Evolutionary conservation across 2,329 filamentous ascomycete species (phyloP), one percentile per base, ranked within the genome.

Genomic region (Diaporthe caulivora): DNA sequence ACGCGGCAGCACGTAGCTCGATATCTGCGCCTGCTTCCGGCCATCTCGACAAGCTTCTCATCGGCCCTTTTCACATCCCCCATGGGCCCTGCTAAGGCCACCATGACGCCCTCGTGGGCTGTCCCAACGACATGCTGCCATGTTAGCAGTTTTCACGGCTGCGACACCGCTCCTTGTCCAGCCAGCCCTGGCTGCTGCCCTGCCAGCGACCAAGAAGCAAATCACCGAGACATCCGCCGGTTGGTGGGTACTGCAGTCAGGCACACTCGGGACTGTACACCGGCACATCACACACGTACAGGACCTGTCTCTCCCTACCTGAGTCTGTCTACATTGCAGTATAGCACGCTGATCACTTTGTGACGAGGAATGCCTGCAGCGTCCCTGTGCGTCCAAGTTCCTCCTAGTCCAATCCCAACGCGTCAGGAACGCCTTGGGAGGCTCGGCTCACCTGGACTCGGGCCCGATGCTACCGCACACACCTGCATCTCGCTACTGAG

Each of bases 181-280:
- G 40, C 55, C 54, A n/a, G n/a, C n/a, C n/a, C n/a, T n/a, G n/a
- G n/a, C 21, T 37, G 54, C 54, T 57, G 55, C 42, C 40, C 40
- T 34, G 40, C 42, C 60, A 24, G 60, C 62, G 47, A n/a, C 62
- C 44, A 51, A 65, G 60, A 65, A 65, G 44, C 44, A 51, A 65
- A 65, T 65, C 62, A 65, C 62, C 62, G 62, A 65, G 62, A 65
- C 62, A 65, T 65, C 62, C 44, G 44, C 44, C 60, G 26, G 11
- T 17, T 21, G 21, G 62, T 51, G 62, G 62, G 31, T 24, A 65
- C 44, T 37, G 29, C 21, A 49, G 62, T 21, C 21, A 37, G 60
- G 29, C 34, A 34, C 34, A n/a, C n/a, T n/a, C n/a, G n/a, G n/a
- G n/a, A n/a, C 42, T 5, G 60, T 26, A 44, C 37, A 26, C 10